Evolutionary conservation across 2,329 filamentous ascomycete species (phyloP).

Genomic region (Hypoxylon sp.): DNA sequence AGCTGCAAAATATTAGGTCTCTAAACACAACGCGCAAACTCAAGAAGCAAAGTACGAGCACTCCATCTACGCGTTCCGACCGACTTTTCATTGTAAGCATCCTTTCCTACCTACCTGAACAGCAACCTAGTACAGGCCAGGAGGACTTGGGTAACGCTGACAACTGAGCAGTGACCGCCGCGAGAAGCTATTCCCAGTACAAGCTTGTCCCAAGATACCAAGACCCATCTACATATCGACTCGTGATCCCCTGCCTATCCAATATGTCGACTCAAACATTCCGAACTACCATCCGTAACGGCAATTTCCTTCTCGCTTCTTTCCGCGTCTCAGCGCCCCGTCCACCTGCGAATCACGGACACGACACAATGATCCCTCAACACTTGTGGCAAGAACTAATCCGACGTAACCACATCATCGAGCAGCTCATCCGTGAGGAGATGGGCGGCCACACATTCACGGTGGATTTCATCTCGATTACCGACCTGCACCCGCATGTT

Average conservation of each 20-base stretch:
- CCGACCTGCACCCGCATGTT: background rate
- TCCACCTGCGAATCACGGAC: background rate
- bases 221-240: background rate
- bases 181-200: too few species aligned
- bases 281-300: slow-evolving; percentile 3
- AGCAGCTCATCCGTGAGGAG: background rate
- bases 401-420: background rate
- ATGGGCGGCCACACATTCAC: background rate
- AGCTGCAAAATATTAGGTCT: background rate
- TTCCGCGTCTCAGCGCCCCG: slow-evolving; percentile 3
- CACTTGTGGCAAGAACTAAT: background rate
- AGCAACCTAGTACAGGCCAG: background rate
- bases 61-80: background rate
- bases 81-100: background rate
- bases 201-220: background rate
- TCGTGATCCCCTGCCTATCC: background rate
- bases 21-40: background rate
- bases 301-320: background rate
- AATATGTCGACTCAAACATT: background rate
- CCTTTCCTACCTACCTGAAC: background rate
- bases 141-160: background rate
- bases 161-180: background rate
- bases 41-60: background rate
- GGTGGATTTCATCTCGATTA: background rate
- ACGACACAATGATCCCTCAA: background rate